Conservation (phyloP, 768 basidiomycete genomes). For the Terana coerulea region DNA sequence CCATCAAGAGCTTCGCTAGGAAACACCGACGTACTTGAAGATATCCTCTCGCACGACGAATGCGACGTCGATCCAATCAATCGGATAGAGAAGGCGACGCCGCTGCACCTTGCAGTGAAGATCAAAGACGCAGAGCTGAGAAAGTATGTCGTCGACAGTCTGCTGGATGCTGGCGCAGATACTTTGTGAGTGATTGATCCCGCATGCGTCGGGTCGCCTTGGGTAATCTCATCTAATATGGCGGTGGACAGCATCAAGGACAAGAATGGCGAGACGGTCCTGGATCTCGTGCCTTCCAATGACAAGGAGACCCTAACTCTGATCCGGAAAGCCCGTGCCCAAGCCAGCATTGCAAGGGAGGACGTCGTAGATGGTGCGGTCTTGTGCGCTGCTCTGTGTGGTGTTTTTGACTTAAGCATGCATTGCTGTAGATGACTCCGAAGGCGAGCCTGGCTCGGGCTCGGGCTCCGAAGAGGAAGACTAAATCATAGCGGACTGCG, state of each 20-base stretch:
- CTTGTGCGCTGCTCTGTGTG: background rate
- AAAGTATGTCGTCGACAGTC: slow-evolving; percentile 49
- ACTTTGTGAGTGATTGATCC: slow-evolving; percentile 45
- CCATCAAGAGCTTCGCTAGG: slow-evolving; percentile 46
- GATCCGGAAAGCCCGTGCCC: slow-evolving; percentile 52
- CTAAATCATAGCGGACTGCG: too few species aligned
- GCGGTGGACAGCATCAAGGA: slow-evolving; percentile 59
- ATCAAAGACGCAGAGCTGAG: slow-evolving; percentile 54
- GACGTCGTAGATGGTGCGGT: slow-evolving; percentile 64
- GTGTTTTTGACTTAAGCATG: background rate
- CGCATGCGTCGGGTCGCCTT: background rate
- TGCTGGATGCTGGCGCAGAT: slow-evolving; percentile 81
- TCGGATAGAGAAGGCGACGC: slow-evolving; percentile 64
- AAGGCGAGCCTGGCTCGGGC: slow-evolving; percentile 25
- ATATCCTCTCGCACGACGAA: slow-evolving; percentile 66
- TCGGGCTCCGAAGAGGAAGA: slow-evolving; percentile 27
- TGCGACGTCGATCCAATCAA: slow-evolving; percentile 84
- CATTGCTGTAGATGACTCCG: slow-evolving; percentile 23
- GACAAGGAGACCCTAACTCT: slow-evolving; percentile 49
- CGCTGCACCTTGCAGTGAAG: slow-evolving; percentile 69
- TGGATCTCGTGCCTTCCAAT: slow-evolving; percentile 51
- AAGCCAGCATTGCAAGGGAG: slow-evolving; percentile 44
- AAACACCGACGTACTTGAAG: slow-evolving; percentile 61
- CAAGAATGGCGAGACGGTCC: slow-evolving; percentile 54
- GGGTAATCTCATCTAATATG: background rate